Evolutionary conservation across 257 asterid genomes (phyloP).

Genomic region (Salvia hispanica): DNA sequence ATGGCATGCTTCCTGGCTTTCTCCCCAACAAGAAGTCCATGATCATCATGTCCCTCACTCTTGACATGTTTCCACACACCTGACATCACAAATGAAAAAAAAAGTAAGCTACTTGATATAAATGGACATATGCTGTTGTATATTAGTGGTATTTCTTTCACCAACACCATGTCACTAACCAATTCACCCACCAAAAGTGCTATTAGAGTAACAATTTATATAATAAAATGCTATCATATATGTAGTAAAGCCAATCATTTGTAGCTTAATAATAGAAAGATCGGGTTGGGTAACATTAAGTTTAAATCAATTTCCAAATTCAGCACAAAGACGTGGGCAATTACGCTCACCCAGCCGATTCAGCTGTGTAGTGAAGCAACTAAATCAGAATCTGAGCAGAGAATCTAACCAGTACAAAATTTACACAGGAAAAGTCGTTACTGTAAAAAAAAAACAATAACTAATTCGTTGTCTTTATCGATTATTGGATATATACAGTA

Average conservation of each 20-base stretch:
- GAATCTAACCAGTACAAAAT: neutral
- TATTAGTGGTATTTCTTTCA: neutral
- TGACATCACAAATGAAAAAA: conserved; percentile 25
- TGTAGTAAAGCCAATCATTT: neutral
- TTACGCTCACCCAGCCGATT: neutral
- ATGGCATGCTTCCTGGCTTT: conserved; percentile 90
- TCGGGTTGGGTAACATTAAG: neutral
- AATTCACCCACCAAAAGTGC: neutral
- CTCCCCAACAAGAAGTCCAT: conserved; percentile 90
- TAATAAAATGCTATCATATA: neutral
- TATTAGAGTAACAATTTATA: neutral
- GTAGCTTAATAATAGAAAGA: neutral
- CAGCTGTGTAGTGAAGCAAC: conserved; percentile 4
- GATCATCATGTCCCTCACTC: conserved; percentile 94
- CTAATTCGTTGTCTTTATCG: neutral
- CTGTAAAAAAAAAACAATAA: neutral
- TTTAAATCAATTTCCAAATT: neutral
- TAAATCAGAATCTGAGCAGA: neutral
- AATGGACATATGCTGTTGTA: neutral
- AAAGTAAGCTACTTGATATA: neutral
- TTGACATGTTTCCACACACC: conserved; percentile 92
- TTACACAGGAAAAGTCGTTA: neutral
- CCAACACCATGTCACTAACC: too few species aligned
- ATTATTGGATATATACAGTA: neutral
- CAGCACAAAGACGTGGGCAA: neutral